Evolutionary conservation across 768 basidiomycete species (phyloP), one percentile per base, ranked within the genome.

Genomic region (Panellus pusillus): DNA sequence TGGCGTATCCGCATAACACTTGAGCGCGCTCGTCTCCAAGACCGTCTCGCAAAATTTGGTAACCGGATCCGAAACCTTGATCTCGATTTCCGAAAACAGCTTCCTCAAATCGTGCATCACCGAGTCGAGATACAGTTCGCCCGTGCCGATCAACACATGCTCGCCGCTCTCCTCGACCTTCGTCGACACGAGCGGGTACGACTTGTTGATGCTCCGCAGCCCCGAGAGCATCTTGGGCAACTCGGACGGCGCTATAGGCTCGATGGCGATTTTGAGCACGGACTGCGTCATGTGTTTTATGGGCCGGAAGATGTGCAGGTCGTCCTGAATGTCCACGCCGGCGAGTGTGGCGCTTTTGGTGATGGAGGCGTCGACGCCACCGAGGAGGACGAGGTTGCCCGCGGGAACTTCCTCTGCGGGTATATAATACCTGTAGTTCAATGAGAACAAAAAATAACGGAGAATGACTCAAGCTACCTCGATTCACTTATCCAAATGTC

Each of bases 161-260:
- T 99, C 97, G 17, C 97, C 97, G 48, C 90, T 93, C 71, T 99
- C 97, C 70, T 99, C 97, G 20, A 98, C 97, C 68, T 98, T 97
- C 2, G 97, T 98, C 42, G 86, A 80, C 9, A 91, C 84, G 12
- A 99, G 80, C 4, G 97, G 96, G 70, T 98, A 99, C 28, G 92
- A 93, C 70, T 98, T 99, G 76, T 98, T 98, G 73, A 99, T 84
- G 61, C 92, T 97, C 55, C 97, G 88, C 52, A 99, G 72, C 48
- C 97, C 97, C 13, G 97, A 90, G 55, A 99, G 77, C 97, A 99
- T 98, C 69, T 99, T 99, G 15, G 97, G 97, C 31, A 99, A 77
- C 72, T 99, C 97, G 11, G 95, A 98, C 9, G 97, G 97, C 9
- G 90, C 86, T 51, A 99, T 95, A 11, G 97, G 97, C 71, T 99